Percentiles rank a stretch among this genome's conserved stretches.
These are phyloP conservation scores for Trichosporon sp. DNA, from an alignment of 1,284 basidiomycete species.

Conservation along the genomic window DNA sequence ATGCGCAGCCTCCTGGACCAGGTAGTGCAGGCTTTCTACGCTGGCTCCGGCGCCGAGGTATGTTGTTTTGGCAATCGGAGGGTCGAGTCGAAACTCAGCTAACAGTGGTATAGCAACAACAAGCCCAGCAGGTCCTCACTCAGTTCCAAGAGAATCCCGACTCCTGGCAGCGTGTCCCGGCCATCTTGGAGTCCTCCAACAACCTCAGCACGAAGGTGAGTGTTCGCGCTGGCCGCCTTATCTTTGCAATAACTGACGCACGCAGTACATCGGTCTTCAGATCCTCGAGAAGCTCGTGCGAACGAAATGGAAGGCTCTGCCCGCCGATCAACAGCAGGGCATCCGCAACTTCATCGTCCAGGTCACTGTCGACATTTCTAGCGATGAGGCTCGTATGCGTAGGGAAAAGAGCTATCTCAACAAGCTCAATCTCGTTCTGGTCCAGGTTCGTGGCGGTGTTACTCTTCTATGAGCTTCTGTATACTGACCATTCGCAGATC, in stretches of 20 bases:
- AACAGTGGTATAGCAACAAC: slow-evolving; percentile 63
- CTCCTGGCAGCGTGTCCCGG: slow-evolving; percentile 94
- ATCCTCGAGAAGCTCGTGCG: slow-evolving; percentile 91
- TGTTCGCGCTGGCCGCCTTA: not conserved
- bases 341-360: slow-evolving; percentile 97
- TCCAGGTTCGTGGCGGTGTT: slow-evolving; percentile 60
- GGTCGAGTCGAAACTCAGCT: not conserved
- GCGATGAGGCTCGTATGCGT: slow-evolving; percentile 77
- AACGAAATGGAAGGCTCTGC: slow-evolving; percentile 93
- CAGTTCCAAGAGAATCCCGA: slow-evolving; percentile 98
- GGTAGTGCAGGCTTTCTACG: slow-evolving; percentile 77
- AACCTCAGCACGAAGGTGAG: slow-evolving; percentile 87
- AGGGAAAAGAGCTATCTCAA: slow-evolving; percentile 94
- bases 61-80: slow-evolving; percentile 26
- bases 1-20: slow-evolving; percentile 63
- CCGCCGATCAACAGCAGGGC: slow-evolving; percentile 86
- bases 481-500: slow-evolving; percentile 57
- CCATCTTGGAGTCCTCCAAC: slow-evolving; percentile 77
- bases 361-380: slow-evolving; percentile 84
- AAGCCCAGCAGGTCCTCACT: slow-evolving; percentile 81
- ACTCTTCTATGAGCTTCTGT: not conserved
- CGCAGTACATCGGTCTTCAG: slow-evolving; percentile 85
- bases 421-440: slow-evolving; percentile 93
- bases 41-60: slow-evolving; percentile 69
- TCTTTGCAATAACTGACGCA: not conserved